phyloP scores from a whole-genome alignment of 2,329 filamentous ascomycete genomes.

The Pseudogymnoascus pannorum region DNA sequence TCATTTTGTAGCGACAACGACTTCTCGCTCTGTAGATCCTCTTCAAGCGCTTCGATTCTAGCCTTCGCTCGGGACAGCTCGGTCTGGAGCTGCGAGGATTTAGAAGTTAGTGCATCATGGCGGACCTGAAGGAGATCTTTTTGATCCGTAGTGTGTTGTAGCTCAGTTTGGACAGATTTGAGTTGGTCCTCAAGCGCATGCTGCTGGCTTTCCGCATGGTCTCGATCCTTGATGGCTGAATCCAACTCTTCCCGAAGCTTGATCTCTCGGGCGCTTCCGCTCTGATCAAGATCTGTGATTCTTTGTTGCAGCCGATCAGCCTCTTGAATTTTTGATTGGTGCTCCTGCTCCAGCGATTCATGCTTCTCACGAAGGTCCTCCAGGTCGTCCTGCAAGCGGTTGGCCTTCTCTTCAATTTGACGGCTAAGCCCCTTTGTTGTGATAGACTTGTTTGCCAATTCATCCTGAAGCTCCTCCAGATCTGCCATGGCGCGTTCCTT shows the following conservation, averaged over 20 bases:
- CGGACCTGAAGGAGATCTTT: constrained; percentile 63
- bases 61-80: constrained; percentile 46
- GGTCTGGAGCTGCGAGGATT: constrained; percentile 59
- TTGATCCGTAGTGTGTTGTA: constrained; percentile 53
- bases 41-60: constrained; percentile 40
- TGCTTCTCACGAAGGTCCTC: constrained; percentile 42
- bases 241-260: constrained; percentile 39
- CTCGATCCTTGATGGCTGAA: constrained; percentile 26
- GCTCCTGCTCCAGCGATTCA: constrained; percentile 33
- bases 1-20: constrained; percentile 43
- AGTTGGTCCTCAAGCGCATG: constrained; percentile 42
- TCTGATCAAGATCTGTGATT: constrained; percentile 29
- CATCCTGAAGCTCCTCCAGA: constrained; percentile 62
- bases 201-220: constrained; percentile 30
- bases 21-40: constrained; percentile 38
- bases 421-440: constrained; percentile 66
- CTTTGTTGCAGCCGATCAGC: constrained; percentile 36
- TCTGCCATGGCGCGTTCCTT: constrained; percentile 52
- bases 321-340: constrained; percentile 36
- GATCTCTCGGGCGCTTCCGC: constrained; percentile 29
- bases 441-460: constrained; percentile 72
- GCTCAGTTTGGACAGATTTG: constrained; percentile 50
- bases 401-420: constrained; percentile 65
- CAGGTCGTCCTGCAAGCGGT: constrained; percentile 60
- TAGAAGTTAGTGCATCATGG: constrained; percentile 58